phyloP scores from a whole-genome alignment of 495 filamentous ascomycete genomes.

The Cudoniella acicularis region DNA sequence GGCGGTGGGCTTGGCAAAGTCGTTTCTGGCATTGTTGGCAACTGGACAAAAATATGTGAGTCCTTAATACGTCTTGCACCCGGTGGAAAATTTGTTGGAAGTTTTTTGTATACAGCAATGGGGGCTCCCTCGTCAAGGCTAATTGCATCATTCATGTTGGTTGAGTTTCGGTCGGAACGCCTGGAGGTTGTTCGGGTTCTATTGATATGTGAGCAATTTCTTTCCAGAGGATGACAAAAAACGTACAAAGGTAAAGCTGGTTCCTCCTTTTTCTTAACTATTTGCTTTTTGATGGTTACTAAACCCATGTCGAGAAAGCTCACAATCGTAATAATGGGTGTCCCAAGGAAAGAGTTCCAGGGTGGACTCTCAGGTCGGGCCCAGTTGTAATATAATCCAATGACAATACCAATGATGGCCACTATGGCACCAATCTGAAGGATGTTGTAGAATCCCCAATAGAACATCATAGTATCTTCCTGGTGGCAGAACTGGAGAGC shows the following conservation, averaged over 20 bases:
- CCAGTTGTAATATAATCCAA: conserved; percentile 36
- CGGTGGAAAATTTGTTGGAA: too few species aligned
- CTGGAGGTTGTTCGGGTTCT: too few species aligned
- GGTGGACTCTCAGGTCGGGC: conserved; percentile 33
- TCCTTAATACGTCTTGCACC: too few species aligned
- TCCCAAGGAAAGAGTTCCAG: conserved; percentile 46
- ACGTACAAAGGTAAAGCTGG: not conserved
- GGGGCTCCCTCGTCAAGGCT: too few species aligned
- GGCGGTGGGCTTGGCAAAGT: too few species aligned
- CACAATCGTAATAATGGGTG: conserved; percentile 42
- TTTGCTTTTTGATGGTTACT: not conserved
- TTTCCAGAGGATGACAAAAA: too few species aligned
- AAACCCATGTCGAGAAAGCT: conserved; percentile 25
- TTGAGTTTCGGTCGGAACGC: too few species aligned
- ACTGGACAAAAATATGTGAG: too few species aligned
- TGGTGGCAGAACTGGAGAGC: conserved; percentile 45
- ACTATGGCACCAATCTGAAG: conserved; percentile 43
- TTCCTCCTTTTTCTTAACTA: not conserved
- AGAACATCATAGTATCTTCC: conserved; percentile 45
- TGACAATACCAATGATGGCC: conserved; percentile 42
- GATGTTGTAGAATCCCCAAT: conserved; percentile 46
- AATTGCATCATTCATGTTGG: too few species aligned
- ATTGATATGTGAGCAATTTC: too few species aligned
- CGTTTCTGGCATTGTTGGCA: too few species aligned
- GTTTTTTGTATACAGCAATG: too few species aligned